Base-by-base conservation (phyloP, 805 yeast species). In the Naumovozyma baii region DNA sequence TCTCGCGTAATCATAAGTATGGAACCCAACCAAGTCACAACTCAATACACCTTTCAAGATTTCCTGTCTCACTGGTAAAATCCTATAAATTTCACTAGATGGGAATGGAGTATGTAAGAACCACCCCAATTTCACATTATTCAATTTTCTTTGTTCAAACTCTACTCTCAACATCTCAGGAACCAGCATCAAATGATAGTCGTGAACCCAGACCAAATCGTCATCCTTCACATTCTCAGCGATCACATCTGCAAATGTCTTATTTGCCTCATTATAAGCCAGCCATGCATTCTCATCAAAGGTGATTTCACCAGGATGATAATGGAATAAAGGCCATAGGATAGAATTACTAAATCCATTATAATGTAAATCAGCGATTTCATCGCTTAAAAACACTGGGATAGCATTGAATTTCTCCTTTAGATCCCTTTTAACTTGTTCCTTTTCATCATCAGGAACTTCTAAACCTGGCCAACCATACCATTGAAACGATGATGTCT, bases 221-320 rank as follows among this genome's bases (percentile, higher is more conserved):
- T 82, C 78, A 44, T 85, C 94, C 28, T 77, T 69, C 32, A 83
- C 79, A 50, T 75, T 75, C n/a, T 70, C 62, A 9, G 83, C 76
- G 41, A 90, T 76, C 25, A 72, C 80, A 29, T 73, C 66, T 12
- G 95, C 88, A 66, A 90, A 88, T 45, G 73, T 66, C 43, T 78
- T 66, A 58, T 90, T 90, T 8, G 96, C 96, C 57, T 85, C 88
- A 40, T 85, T 81, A 61, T 90, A 90, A 1, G 96, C 96, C 39
- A 87, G 88, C 97, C 97, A 90, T 1, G 96, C 94, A 45, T 75
- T 77, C 58, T 90, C 97, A 61, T 90, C 97, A 57, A 90, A 90
- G 57, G 84, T 87, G 83, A 92, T 90, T 61, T 92, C 97, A 43
- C 96, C 97, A 0, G 98, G 97, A 58, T 90, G 97, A 63, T 90